A percentile compares a stretch with the other conserved stretches of the same genome.
These are phyloP conservation scores for Capronia americana DNA, from an alignment of 2,329 filamentous ascomycete genomes.

Conservation along the genomic window DNA sequence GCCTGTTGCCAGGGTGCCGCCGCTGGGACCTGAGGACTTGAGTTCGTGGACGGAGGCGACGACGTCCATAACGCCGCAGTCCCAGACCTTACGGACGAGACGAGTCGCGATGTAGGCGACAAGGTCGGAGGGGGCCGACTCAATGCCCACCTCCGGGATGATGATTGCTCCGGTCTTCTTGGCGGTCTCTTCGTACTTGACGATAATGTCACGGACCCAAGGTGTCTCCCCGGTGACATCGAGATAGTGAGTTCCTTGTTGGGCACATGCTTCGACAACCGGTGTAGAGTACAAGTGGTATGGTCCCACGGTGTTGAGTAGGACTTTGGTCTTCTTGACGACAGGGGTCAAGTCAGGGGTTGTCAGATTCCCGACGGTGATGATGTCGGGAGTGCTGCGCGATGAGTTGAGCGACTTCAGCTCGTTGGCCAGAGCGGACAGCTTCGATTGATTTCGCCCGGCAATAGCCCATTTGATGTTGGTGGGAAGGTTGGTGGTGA, in stretches of 20 bases:
- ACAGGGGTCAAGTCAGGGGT: conserved; percentile 58
- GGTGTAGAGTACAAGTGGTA: conserved; percentile 69
- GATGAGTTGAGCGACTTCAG: conserved; percentile 72
- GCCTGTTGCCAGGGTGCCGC: conserved; percentile 70
- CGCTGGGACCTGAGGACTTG: conserved; percentile 60
- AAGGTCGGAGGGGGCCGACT: conserved; percentile 66
- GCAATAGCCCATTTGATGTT: conserved; percentile 87
- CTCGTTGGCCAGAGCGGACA: conserved; percentile 71
- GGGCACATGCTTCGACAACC: conserved; percentile 69
- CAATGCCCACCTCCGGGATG: conserved; percentile 66
- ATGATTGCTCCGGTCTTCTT: conserved; percentile 67
- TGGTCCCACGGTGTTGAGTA: conserved; percentile 67
- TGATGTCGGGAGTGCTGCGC: conserved; percentile 71
- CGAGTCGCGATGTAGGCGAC: conserved; percentile 60
- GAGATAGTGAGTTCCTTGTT: conserved; percentile 70
- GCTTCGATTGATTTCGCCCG: conserved; percentile 78
- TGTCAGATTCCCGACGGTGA: conserved; percentile 45
- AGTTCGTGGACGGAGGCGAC: conserved; percentile 61
- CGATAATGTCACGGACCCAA: conserved; percentile 68
- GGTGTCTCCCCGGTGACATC: conserved; percentile 70
- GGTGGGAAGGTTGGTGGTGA: conserved; percentile 72
- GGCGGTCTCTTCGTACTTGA: conserved; percentile 66
- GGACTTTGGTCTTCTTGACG: conserved; percentile 61
- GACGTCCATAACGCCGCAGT: conserved; percentile 58
- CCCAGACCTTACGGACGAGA: conserved; percentile 59